phyloP scores from a whole-genome alignment of 306 rosid genomes.

The Malus orientalis region DNA sequence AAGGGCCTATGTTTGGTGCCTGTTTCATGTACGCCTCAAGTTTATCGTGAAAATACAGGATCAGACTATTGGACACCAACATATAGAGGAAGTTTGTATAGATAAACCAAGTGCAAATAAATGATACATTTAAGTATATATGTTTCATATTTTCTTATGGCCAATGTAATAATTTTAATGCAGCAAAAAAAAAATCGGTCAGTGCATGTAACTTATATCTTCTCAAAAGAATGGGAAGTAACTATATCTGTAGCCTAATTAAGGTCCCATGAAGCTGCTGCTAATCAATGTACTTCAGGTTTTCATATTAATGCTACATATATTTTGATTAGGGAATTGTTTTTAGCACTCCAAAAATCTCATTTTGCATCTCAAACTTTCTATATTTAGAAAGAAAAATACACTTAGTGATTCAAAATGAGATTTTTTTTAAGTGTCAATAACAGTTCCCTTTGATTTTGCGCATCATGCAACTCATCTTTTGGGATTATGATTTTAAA shows the following conservation, averaged over 20 bases:
- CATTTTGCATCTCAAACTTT: too few species aligned
- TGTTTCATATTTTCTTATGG: not conserved
- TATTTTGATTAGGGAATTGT: too few species aligned
- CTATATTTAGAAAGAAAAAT: too few species aligned
- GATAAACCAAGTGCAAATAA: conserved; percentile 18
- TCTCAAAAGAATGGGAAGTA: not conserved
- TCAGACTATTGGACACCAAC: conserved; percentile 95
- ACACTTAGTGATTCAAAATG: too few species aligned
- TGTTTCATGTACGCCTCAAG: conserved; percentile 64
- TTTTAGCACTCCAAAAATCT: too few species aligned
- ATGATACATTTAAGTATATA: not conserved
- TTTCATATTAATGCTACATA: too few species aligned
- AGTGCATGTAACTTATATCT: not conserved
- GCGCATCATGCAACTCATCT: not conserved
- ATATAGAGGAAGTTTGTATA: conserved; percentile 79
- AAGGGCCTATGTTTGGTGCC: conserved; percentile 93
- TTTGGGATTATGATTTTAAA: too few species aligned
- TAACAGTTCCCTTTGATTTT: too few species aligned
- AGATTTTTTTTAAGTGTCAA: too few species aligned
- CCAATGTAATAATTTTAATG: not conserved
- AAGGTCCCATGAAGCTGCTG: not conserved
- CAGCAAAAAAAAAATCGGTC: not conserved
- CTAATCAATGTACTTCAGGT: not conserved
- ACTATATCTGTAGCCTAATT: not conserved
- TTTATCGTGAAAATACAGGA: conserved; percentile 65